Percentiles rank a stretch among this genome's conserved stretches.
Evolutionary conservation across 768 basidiomycete species (phyloP).

Genomic region (Boletus sensibilis): DNA sequence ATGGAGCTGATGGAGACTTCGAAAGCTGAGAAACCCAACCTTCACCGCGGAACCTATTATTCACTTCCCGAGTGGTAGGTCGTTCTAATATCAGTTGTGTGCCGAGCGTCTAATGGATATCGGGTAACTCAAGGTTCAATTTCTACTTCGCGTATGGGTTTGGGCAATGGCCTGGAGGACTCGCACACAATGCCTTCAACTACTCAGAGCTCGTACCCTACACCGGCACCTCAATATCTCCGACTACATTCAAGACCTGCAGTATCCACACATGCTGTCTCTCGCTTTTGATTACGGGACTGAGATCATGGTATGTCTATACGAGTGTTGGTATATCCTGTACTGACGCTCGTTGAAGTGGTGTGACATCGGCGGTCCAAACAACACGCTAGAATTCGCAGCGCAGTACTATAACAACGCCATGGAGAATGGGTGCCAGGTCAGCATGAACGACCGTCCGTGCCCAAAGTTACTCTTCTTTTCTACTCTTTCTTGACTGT

Average conservation of each 20-base stretch:
- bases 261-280: conserved; percentile 50
- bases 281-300: conserved; percentile 46
- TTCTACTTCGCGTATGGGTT: conserved; percentile 56
- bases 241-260: conserved; percentile 52
- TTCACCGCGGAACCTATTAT: conserved; percentile 57
- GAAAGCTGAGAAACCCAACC: conserved; percentile 45
- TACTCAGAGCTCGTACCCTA: conserved; percentile 48
- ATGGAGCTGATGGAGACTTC: conserved; percentile 50
- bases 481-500: not conserved
- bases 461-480: not conserved
- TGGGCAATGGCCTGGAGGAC: conserved; percentile 48
- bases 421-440: conserved; percentile 40
- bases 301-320: conserved; percentile 50
- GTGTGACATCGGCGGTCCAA: conserved; percentile 57
- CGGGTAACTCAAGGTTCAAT: conserved; percentile 42
- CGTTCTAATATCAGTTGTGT: not conserved
- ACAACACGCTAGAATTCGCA: conserved; percentile 44
- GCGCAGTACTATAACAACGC: conserved; percentile 46
- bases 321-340: not conserved
- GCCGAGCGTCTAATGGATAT: not conserved
- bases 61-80: conserved; percentile 54
- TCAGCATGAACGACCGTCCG: conserved; percentile 44
- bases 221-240: conserved; percentile 48
- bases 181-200: conserved; percentile 52
- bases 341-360: conserved; percentile 34